Percentiles rank a stretch among this genome's conserved stretches.
Conservation (phyloP, 2,329 filamentous ascomycete genomes). For the Exophiala mesophila region DNA sequence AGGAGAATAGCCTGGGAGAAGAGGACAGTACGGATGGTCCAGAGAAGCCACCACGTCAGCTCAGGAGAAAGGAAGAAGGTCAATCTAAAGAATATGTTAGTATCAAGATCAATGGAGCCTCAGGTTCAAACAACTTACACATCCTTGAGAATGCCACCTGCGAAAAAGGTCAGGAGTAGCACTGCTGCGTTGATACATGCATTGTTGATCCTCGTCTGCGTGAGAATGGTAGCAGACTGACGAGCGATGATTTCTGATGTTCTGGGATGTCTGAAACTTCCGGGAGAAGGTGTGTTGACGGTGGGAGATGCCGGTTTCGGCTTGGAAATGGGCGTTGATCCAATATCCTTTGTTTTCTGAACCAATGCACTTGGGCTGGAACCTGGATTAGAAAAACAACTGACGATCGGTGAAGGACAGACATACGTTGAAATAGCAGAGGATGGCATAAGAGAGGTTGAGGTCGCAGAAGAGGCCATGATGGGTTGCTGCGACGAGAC, state of each 20-base stretch:
- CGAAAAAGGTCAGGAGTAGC: conserved; percentile 46
- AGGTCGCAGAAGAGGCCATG: too few relatives aligned
- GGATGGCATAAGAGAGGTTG: not conserved
- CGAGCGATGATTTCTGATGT: conserved; percentile 80
- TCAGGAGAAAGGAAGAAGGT: conserved; percentile 31
- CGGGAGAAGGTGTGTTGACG: conserved; percentile 44
- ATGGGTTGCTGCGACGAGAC: too few relatives aligned
- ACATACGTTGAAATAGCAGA: not conserved
- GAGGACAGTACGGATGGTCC: conserved; percentile 54
- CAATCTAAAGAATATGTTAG: conserved; percentile 19
- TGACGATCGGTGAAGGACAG: too few relatives aligned
- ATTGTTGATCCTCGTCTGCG: conserved; percentile 66
- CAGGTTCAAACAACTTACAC: conserved; percentile 9
- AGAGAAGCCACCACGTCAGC: conserved; percentile 29
- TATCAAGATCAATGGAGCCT: conserved; percentile 18
- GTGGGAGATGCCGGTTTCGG: too few relatives aligned
- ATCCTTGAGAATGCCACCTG: conserved; percentile 28
- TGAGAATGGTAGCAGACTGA: conserved; percentile 72
- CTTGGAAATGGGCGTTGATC: not conserved
- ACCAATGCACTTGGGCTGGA: too few relatives aligned
- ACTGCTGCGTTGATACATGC: conserved; percentile 64
- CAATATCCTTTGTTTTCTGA: conserved; percentile 5
- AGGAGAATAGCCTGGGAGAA: conserved; percentile 67
- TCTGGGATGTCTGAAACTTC: conserved; percentile 86
- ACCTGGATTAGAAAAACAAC: conserved; percentile 20